Evolutionary conservation across 306 rosid species (phyloP), one percentile per base, ranked within the genome.

Genomic region (Mimosa pudica): DNA sequence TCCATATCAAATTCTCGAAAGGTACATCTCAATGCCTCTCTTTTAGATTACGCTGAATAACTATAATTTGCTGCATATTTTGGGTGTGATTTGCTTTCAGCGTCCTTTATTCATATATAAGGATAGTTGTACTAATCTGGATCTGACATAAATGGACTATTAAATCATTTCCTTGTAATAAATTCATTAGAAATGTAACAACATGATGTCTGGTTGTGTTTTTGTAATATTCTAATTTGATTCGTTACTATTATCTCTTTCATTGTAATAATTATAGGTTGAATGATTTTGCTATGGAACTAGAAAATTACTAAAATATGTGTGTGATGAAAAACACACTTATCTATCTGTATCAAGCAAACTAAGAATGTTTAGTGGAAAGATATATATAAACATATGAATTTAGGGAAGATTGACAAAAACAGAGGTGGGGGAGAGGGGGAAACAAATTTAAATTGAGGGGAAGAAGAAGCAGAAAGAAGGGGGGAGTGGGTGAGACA

Each of bases 1-100:
- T 89, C 97, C 98, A 35, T 87, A 94, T 84, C 90, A 85, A 87
- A 82, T 94, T 82, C 97, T 94, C 54, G 98, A 92, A 85, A 91
- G 98, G 98, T 92, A 83, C 42, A 63, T 81, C 48, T 73, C 52
- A 47, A 30, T 32, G 75, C 64, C 61, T 76, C 76, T 71, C 65
- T 67, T 81, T 38, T 33, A 46, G 55, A 46, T 41, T 81, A 20
- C 32, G n/a, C n/a, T n/a, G n/a, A n/a, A 20, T 3, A 10, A 0
- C 6, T 60, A 60, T 20, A 9, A 3, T 60, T 60, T 60, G 14
- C 65, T 60, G n/a, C n/a, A n/a, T 60, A 20, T 60, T 60, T 60
- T 60, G 1, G 65, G 36, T 24, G 13, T 9, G 18, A 9, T 58
- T 58, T 18, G 6, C 33, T 7, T 58, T 58, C 33, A 58, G 64